Percentiles rank a stretch among this genome's conserved stretches.
Evolutionary conservation across 768 basidiomycete genomes (phyloP).

Genomic region (Peribolospora baueri): DNA sequence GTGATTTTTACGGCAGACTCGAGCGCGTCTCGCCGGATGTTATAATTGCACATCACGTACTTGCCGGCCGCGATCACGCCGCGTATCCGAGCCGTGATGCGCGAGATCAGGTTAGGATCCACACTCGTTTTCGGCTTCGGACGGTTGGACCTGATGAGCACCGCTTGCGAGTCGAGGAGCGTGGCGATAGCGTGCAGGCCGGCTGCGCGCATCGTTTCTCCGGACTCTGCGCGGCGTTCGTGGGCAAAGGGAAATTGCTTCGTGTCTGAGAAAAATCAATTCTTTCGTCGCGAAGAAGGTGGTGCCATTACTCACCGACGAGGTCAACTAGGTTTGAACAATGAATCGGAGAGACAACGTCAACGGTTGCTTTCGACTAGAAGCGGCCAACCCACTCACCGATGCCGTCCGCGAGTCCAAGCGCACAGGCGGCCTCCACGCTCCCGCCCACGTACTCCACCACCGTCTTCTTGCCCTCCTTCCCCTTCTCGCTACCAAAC

Average conservation of each 20-base stretch:
- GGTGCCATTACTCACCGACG: conserved; percentile 40
- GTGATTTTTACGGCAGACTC: conserved; percentile 42
- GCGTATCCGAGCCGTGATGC: conserved; percentile 65
- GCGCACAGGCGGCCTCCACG: conserved; percentile 89
- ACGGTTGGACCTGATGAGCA: conserved; percentile 49
- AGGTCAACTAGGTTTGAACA: conserved; percentile 47
- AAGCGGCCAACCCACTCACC: conserved; percentile 28
- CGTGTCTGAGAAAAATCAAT: neutral
- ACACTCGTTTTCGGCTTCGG: conserved; percentile 35
- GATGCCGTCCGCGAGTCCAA: conserved; percentile 91
- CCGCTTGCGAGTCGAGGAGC: conserved; percentile 62
- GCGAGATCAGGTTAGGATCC: conserved; percentile 40
- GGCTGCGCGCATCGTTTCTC: conserved; percentile 97
- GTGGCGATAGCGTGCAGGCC: conserved; percentile 84
- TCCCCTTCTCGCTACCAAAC: conserved; percentile 42
- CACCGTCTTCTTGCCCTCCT: conserved; percentile 40
- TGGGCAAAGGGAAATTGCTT: neutral
- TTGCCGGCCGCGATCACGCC: conserved; percentile 61
- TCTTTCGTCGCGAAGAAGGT: neutral
- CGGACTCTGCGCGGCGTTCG: conserved; percentile 42
- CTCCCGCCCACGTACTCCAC: conserved; percentile 94
- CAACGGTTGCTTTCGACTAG: neutral
- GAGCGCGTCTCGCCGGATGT: conserved; percentile 45
- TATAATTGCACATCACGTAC: conserved; percentile 81
- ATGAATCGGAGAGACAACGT: neutral